Evolutionary conservation across 1,284 basidiomycete genomes (phyloP).

Genomic region (Irpex lacteus): DNA sequence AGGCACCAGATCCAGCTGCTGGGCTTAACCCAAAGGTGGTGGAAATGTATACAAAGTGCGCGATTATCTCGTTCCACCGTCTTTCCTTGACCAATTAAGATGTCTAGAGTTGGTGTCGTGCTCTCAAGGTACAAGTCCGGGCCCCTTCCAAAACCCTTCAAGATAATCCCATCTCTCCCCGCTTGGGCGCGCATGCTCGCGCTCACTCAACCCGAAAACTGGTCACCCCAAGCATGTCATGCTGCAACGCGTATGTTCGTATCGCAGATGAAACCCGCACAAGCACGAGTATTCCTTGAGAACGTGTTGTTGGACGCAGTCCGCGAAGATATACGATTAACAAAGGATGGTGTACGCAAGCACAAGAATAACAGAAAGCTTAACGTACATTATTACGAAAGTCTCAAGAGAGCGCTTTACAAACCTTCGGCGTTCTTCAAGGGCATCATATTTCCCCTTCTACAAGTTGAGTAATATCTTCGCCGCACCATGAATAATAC

Average conservation of each 20-base stretch:
- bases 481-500: neutral
- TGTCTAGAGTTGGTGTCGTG: slow-evolving; percentile 76
- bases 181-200: slow-evolving; percentile 97
- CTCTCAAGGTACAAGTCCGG: slow-evolving; percentile 94
- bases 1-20: slow-evolving; percentile 78
- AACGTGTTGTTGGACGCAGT: slow-evolving; percentile 92
- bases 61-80: slow-evolving; percentile 7
- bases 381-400: slow-evolving; percentile 92
- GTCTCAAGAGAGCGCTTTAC: slow-evolving; percentile 88
- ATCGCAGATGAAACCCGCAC: slow-evolving; percentile 94
- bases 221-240: slow-evolving; percentile 94
- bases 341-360: slow-evolving; percentile 39
- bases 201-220: slow-evolving; percentile 87
- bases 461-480: slow-evolving; percentile 57
- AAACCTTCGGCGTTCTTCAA: slow-evolving; percentile 99
- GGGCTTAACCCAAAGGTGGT: slow-evolving; percentile 97
- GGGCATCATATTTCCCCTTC: slow-evolving; percentile 93
- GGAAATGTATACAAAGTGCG: slow-evolving; percentile 92
- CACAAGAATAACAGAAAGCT: slow-evolving; percentile 78
- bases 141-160: slow-evolving; percentile 95
- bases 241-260: slow-evolving; percentile 96
- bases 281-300: slow-evolving; percentile 93
- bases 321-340: slow-evolving; percentile 75
- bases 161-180: slow-evolving; percentile 94
- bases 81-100: neutral